These are phyloP conservation scores for Madurella fahalii DNA, from an alignment of 2,329 filamentous ascomycete species.

Conservation along the genomic window DNA sequence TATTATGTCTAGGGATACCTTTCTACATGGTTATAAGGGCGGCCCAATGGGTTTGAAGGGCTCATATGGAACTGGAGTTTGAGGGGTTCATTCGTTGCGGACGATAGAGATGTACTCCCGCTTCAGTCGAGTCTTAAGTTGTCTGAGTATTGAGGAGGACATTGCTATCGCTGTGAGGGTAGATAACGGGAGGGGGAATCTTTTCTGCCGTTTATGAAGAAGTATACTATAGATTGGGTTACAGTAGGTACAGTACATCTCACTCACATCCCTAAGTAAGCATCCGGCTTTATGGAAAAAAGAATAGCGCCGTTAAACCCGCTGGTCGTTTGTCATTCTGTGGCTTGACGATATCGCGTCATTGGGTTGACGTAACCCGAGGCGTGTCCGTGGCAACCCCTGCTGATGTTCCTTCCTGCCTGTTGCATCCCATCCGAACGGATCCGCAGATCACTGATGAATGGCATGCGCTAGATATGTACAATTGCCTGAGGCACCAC, in stretches of 20 bases:
- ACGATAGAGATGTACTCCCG: not conserved
- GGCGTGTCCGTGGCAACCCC: slow-evolving; percentile 1
- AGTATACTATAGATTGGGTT: not conserved
- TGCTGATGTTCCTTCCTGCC: slow-evolving; percentile 10
- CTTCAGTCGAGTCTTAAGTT: not conserved
- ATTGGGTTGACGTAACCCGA: slow-evolving; percentile 5
- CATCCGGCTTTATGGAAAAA: no score
- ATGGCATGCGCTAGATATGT: slow-evolving; percentile 8
- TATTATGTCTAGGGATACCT: slow-evolving; percentile 2
- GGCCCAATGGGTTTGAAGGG: not conserved
- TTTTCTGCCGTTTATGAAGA: not conserved
- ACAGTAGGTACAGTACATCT: not conserved
- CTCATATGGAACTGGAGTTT: not conserved
- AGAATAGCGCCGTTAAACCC: no score
- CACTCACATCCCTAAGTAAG: slow-evolving; percentile 3
- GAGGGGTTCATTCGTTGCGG: not conserved
- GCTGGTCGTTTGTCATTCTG: not conserved
- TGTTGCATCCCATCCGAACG: not conserved
- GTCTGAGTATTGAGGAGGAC: not conserved
- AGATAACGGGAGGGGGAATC: not conserved
- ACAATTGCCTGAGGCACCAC: slow-evolving; percentile 12
- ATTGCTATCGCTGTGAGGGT: not conserved
- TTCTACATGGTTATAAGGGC: not conserved
- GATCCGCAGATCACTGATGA: not conserved
- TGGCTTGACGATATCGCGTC: not conserved